Percentiles rank a stretch among this genome's conserved stretches.
Conservation (phyloP, 2,329 filamentous ascomycete genomes). For the Sphaceloma murrayae region DNA sequence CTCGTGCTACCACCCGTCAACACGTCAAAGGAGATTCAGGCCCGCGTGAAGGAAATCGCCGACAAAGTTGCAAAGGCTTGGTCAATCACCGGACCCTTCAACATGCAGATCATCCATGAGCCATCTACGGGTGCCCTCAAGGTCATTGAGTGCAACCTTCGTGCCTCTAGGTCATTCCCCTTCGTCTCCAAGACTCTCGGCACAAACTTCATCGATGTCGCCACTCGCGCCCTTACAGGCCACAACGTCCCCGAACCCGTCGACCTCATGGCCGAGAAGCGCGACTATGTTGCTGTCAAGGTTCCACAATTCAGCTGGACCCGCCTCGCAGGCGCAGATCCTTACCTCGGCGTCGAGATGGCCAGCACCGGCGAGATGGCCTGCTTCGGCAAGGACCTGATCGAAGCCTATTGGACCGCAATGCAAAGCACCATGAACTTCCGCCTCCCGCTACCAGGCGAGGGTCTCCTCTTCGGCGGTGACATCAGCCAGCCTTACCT, state of each 20-base stretch:
- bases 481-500: conserved; percentile 64
- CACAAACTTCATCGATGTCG: conserved; percentile 91
- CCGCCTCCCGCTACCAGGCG: conserved; percentile 85
- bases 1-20: conserved; percentile 79
- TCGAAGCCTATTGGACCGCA: conserved; percentile 96
- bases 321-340: conserved; percentile 89
- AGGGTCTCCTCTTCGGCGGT: conserved; percentile 90
- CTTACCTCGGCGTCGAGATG: conserved; percentile 98
- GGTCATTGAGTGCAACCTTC: conserved; percentile 97
- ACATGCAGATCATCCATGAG: conserved; percentile 99
- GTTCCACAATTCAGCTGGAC: conserved; percentile 99
- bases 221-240: conserved; percentile 82
- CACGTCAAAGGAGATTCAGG: conserved; percentile 68
- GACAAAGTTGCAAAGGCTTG: conserved; percentile 94
- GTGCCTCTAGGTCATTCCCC: conserved; percentile 93
- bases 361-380: conserved; percentile 94
- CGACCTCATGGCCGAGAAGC: conserved; percentile 81
- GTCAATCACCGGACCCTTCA: conserved; percentile 96
- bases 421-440: conserved; percentile 99
- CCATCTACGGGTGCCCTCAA: conserved; percentile 69
- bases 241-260: conserved; percentile 73
- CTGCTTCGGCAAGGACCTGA: conserved; percentile 90
- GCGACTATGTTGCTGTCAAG: conserved; percentile 92
- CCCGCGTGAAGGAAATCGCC: conserved; percentile 88
- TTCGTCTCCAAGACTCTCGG: conserved; percentile 97